Evolutionary conservation across 305 asterid species (phyloP).

Genomic region (Salvia sclarea): DNA sequence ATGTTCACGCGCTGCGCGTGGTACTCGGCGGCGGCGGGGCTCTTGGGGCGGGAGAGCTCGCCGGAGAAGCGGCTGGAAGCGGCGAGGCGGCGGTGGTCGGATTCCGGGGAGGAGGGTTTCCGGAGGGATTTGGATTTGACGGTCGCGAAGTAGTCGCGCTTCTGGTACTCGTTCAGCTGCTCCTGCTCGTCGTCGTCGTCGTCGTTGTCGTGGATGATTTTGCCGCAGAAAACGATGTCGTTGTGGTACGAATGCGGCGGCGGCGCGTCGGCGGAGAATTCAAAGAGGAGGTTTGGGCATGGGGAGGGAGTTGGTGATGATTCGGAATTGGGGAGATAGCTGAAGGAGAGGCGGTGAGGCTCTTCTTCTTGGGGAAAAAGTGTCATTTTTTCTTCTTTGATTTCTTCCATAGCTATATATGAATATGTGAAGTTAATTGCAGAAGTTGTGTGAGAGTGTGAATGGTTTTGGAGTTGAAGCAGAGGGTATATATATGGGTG

Average conservation of each 20-base stretch:
- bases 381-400: background rate
- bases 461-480: background rate
- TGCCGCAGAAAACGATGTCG: constrained; percentile 44
- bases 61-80: constrained; percentile 9
- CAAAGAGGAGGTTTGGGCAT: constrained; percentile 36
- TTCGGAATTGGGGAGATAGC: constrained; percentile 35
- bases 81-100: constrained; percentile 1
- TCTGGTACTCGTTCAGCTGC: constrained; percentile 37
- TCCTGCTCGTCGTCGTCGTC: constrained; percentile 12
- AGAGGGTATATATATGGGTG: background rate
- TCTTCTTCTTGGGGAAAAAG: constrained; percentile 27
- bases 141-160: constrained; percentile 36
- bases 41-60: constrained; percentile 10
- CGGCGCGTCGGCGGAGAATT: constrained; percentile 34
- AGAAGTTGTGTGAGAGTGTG: no score
- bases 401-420: constrained; percentile 14
- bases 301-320: constrained; percentile 31
- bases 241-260: constrained; percentile 10
- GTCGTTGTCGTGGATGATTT: constrained; percentile 24
- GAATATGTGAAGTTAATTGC: background rate
- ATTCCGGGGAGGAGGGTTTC: background rate
- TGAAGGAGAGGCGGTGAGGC: constrained; percentile 48
- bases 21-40: constrained; percentile 27
- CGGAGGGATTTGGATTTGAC: constrained; percentile 34
- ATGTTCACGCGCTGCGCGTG: constrained; percentile 52